phyloP scores from a whole-genome alignment of 192 early-diverging fungal species.

The Cladochytrium replicatum region DNA sequence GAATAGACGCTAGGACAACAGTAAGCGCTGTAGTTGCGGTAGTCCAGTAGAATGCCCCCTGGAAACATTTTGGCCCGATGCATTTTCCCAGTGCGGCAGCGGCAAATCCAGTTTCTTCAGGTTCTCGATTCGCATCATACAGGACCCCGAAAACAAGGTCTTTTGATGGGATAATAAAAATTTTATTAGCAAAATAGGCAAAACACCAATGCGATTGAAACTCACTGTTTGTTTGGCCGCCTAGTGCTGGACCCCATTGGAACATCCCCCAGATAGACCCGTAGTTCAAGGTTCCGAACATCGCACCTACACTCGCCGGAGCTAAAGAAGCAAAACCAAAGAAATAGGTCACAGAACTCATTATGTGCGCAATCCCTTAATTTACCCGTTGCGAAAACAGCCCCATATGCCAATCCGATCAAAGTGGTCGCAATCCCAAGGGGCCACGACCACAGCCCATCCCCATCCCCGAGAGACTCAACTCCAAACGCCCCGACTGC shows the following conservation, averaged over 20 bases:
- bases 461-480: no score
- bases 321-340: no score
- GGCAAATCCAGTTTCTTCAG: no score
- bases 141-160: slow-evolving; percentile 26
- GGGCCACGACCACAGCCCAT: neutral
- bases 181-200: no score
- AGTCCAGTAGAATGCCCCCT: slow-evolving; percentile 14
- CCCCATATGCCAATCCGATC: slow-evolving; percentile 28
- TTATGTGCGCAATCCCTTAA: no score
- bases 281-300: slow-evolving; percentile 25
- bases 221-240: slow-evolving; percentile 28
- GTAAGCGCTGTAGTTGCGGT: no score
- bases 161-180: no score
- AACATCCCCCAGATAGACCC: slow-evolving; percentile 30
- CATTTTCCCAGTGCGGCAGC: slow-evolving; percentile 6
- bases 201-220: no score
- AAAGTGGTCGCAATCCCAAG: slow-evolving; percentile 4
- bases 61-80: slow-evolving; percentile 12
- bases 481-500: neutral
- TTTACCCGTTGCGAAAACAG: no score
- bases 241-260: slow-evolving; percentile 28
- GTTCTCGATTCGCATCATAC: slow-evolving; percentile 12
- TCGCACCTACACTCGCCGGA: slow-evolving; percentile 24
- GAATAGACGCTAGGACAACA: no score
- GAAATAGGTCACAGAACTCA: no score